These are phyloP conservation scores for Plasmodium chabaudi DNA, from an alignment of 169 alveolate genomes.

Conservation along the genomic window DNA sequence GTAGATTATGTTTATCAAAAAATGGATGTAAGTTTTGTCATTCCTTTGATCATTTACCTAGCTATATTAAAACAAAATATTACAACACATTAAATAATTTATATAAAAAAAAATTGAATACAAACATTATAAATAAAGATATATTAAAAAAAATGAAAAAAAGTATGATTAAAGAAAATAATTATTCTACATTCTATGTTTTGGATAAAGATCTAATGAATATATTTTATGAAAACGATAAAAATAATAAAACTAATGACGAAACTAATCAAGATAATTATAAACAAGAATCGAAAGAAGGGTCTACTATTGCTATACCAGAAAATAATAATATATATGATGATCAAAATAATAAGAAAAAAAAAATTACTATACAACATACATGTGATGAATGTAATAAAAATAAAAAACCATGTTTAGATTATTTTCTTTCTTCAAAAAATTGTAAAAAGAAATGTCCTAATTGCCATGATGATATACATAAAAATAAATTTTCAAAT, in stretches of 20 bases:
- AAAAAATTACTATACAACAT: background rate
- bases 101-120: constrained; percentile 12
- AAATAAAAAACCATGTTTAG: constrained; percentile 24
- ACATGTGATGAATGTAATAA: constrained; percentile 17
- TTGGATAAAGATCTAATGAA: background rate
- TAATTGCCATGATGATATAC: constrained; percentile 44
- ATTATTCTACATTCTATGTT: background rate
- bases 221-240: background rate
- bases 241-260: background rate
- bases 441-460: background rate
- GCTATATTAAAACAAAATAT: constrained; percentile 9
- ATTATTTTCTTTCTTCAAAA: constrained; percentile 4
- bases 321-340: background rate
- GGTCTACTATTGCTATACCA: background rate
- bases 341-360: background rate
- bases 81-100: constrained; percentile 4
- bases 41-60: constrained; percentile 31
- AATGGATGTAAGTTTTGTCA: constrained; percentile 46
- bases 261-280: background rate
- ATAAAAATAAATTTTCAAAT: constrained; percentile 31
- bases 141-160: background rate
- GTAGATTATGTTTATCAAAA: constrained; percentile 13
- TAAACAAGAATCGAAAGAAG: too few relatives aligned
- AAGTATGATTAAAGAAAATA: background rate
- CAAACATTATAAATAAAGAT: constrained; percentile 14